These are phyloP conservation scores for Nemophila menziesii DNA, from an alignment of 257 asterid genomes.

Conservation along the genomic window DNA sequence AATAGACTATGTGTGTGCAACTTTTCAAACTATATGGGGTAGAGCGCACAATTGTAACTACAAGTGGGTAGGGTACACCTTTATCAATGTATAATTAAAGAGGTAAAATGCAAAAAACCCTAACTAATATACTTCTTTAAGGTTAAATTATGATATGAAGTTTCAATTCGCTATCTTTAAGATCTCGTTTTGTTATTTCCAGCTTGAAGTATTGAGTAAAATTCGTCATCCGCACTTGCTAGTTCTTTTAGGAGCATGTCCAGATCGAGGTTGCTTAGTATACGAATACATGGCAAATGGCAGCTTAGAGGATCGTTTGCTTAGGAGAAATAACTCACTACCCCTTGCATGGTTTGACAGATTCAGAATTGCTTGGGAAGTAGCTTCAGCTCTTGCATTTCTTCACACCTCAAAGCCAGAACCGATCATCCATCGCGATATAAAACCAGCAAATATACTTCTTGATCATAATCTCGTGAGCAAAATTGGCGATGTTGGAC, in stretches of 20 bases:
- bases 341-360: constrained; percentile 74
- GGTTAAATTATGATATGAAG: neutral
- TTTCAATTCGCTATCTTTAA: neutral
- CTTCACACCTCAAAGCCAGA: constrained; percentile 67
- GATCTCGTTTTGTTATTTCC: constrained; percentile 11
- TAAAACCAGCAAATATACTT: constrained; percentile 83
- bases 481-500: constrained; percentile 85
- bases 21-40: no score
- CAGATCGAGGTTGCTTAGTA: constrained; percentile 60
- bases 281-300: constrained; percentile 92
- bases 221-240: constrained; percentile 81
- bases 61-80: no score
- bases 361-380: constrained; percentile 73
- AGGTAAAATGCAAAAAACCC: no score
- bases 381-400: constrained; percentile 75
- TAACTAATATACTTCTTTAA: neutral
- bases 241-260: constrained; percentile 81
- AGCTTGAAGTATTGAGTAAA: constrained; percentile 72
- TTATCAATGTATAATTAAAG: no score
- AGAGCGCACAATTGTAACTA: no score
- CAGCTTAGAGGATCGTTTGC: constrained; percentile 63
- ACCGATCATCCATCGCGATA: constrained; percentile 73
- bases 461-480: constrained; percentile 68
- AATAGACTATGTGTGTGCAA: no score
- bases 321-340: constrained; percentile 34